Conservation (phyloP, 2,329 filamentous ascomycete genomes). For the Fusarium chlamydosporum region DNA sequence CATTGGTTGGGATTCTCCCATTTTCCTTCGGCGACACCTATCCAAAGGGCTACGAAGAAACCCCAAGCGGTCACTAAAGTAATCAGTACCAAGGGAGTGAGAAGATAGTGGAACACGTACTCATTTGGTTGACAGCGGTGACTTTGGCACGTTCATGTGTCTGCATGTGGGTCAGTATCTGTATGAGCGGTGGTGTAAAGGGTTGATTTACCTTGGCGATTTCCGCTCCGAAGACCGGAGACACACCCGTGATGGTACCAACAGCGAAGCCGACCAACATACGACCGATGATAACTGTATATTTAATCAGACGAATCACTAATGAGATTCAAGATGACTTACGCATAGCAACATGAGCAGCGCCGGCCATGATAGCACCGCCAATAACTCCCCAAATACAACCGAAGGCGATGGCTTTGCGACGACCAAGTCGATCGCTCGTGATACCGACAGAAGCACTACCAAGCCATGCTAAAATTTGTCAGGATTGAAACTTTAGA, state of each 20-base stretch:
- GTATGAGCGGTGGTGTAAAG: accelerated
- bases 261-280: conserved; percentile 58
- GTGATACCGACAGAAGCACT: conserved; percentile 59
- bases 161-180: conserved; percentile 6
- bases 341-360: conserved; percentile 59
- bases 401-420: conserved; percentile 59
- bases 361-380: conserved; percentile 58
- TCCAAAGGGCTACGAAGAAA: conserved; percentile 59
- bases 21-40: conserved; percentile 57
- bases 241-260: conserved; percentile 59
- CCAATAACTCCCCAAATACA: conserved; percentile 58
- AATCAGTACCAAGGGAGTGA: conserved; percentile 1
- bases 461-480: conserved; percentile 55
- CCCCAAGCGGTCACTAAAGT: conserved; percentile 58
- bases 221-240: conserved; percentile 59
- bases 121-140: conserved; percentile 60
- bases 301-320: accelerated
- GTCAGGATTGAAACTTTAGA: neutral
- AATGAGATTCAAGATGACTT: conserved; percentile 5
- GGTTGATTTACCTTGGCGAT: conserved; percentile 55
- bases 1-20: conserved; percentile 58
- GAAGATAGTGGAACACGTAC: conserved; percentile 38
- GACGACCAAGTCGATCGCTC: conserved; percentile 56
- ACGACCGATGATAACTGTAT: conserved; percentile 56
- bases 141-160: conserved; percentile 58